Base-by-base conservation (phyloP, 257 asterid species). In the Fraxinus excelsior region DNA sequence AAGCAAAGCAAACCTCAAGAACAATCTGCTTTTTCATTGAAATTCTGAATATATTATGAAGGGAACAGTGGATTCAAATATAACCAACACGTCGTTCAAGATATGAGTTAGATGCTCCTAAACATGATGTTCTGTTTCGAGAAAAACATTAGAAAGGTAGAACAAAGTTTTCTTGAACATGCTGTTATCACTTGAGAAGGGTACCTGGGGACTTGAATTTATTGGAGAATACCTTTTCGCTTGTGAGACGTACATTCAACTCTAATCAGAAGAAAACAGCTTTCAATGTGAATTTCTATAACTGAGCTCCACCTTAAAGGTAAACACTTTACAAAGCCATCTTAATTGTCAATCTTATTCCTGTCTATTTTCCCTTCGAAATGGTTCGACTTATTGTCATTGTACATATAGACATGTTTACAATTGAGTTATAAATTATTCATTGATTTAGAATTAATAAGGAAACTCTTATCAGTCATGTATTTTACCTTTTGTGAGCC, bases 161-260 rank as follows among this genome's bases (percentile, higher is more conserved):
- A 86, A 70, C 81, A 78, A 56, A 80, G 80, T 83, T 84, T 80
- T 80, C 80, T 87, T 31, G 83, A 86, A 84, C 72, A 85, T 69
- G 84, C 91, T 9, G 82, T 88, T 60, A 73, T 86, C 90, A 71
- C 83, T 88, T 34, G 79, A 80, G 66, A 88, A 81, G 72, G 91
- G 93, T 68, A 84, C 81, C 26, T 85, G 82, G 67, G 92, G 88
- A 66, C 80, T 79, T 78, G 80, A 77, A 67, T 80, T 80, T 32
- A 51, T 87, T 19, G 76, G 74, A 77, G 91, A 86, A 81, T 89
- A 76, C 88, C 86, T 79, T 78, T 68, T 84, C 80, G 80, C 67
- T 73, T 89, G 72, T 86, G 72, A 73, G 87, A 89, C 78, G 71
- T 88, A 65, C 88, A 79, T 77, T 83, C 82, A 12, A 62, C 53